phyloP scores from a whole-genome alignment of 208 protist genomes.

The Tritrichomonas musculus region DNA sequence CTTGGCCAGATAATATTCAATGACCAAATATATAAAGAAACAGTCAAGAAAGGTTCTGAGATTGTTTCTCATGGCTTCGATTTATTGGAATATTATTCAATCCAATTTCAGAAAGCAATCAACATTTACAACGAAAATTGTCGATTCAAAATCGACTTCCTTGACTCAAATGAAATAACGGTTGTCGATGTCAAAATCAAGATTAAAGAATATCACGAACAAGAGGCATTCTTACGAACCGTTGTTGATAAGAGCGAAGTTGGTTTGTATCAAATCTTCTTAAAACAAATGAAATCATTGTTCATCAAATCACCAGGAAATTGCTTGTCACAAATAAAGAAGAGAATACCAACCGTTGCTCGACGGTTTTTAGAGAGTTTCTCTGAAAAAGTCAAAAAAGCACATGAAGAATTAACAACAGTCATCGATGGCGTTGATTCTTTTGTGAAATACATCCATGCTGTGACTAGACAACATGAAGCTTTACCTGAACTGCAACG shows the following conservation, averaged over 20 bases:
- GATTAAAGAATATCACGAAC: neutral
- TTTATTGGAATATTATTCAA: neutral
- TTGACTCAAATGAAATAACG: neutral
- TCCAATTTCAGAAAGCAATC: neutral
- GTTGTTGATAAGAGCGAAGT: neutral
- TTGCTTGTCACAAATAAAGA: neutral
- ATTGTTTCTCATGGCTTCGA: neutral
- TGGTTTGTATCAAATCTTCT: neutral
- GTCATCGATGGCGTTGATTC: neutral
- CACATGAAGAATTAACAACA: neutral
- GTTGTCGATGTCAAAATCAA: neutral
- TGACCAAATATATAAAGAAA: slow-evolving; percentile 5
- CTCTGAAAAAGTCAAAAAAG: neutral
- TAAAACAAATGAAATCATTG: neutral
- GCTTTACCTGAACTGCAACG: neutral
- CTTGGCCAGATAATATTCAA: neutral
- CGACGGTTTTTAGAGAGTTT: neutral
- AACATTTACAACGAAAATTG: neutral
- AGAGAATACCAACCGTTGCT: neutral
- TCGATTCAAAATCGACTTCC: neutral
- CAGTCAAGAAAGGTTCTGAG: neutral
- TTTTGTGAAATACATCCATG: neutral
- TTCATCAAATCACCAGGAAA: slow-evolving; percentile 4
- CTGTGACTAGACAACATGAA: neutral
- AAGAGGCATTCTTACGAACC: neutral